A percentile compares a stretch with the other conserved stretches of the same genome.
Conservation (phyloP, 768 basidiomycete genomes). For the Tricholoma matsutake region DNA sequence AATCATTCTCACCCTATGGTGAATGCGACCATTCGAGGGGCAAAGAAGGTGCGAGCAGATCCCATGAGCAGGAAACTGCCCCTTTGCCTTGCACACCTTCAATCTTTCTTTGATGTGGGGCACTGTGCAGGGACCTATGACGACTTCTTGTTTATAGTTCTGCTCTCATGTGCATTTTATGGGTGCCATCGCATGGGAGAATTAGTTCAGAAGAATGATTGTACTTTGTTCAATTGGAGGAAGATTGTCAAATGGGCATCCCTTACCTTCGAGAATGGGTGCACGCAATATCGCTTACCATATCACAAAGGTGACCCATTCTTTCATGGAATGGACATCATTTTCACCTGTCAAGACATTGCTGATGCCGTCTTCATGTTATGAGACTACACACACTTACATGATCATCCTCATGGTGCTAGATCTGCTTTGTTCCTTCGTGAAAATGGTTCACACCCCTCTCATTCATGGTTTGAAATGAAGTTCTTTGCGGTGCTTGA, state of each 20-base stretch:
- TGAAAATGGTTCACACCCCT: background rate
- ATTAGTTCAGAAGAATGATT: no score
- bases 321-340: background rate
- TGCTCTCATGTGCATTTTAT: background rate
- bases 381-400: background rate
- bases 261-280: background rate
- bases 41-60: background rate
- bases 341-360: background rate
- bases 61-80: no score
- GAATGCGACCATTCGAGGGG: background rate
- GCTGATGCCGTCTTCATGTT: background rate
- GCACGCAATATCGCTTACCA: no score
- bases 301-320: no score
- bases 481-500: no score
- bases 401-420: background rate
- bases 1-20: background rate
- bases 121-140: no score
- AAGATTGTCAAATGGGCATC: background rate
- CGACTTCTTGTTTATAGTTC: no score
- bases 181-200: no score
- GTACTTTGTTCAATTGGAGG: no score
- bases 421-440: no score
- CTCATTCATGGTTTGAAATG: background rate
- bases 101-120: no score
- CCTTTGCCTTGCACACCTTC: no score